Base-by-base conservation (phyloP, 2,329 filamentous ascomycete species). In the Verticillium albo-atrum region DNA sequence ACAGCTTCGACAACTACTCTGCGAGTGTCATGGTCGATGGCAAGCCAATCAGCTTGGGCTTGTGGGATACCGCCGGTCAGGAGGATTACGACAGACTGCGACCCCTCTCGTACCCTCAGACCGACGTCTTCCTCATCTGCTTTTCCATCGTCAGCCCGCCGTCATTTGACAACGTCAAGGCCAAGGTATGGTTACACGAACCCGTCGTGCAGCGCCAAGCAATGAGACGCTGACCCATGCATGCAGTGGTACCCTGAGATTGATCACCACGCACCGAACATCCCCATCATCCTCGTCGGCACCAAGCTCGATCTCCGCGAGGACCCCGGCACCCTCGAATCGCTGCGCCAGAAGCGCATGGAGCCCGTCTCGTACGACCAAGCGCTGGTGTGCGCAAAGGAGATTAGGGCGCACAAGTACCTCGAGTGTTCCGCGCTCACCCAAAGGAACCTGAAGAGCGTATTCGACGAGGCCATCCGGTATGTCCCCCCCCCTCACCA, bases 21-120 rank as follows among this genome's bases (percentile, higher is more conserved):
- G 95, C 95, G 65, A 97, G 92, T 81, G 95, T 99, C 59, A 97
- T 97, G 91, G 95, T 98, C 59, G 95, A 98, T 81, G 92, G 93
- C 70, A 96, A 96, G 81, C 94, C 94, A 62, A 97, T 98, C 79
- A 97, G 92, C 77, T 79, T 99, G 68, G 95, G 94, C 67, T 81
- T 99, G 32, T 98, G 95, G 94, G 94, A 99, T 89, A 99, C 94
- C 66, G 94, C 94, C 67, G 94, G 94, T 72, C 95, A 98, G 81
- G 94, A 98, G 80, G 94, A 98, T 83, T 98, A 98, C 80, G 94
- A 98, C 74, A 86, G 94, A 76, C 83, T 98, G 72, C 89, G 94
- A 70, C 94, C 94, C 63, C 87, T 99, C 62, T 98, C 94, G 50
- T 99, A 98, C 78, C 95, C 95, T 12, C 94, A 99, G 80, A 98